Conservation (phyloP, 2,329 filamentous ascomycete species). For the Fusarium praegraminearum region DNA sequence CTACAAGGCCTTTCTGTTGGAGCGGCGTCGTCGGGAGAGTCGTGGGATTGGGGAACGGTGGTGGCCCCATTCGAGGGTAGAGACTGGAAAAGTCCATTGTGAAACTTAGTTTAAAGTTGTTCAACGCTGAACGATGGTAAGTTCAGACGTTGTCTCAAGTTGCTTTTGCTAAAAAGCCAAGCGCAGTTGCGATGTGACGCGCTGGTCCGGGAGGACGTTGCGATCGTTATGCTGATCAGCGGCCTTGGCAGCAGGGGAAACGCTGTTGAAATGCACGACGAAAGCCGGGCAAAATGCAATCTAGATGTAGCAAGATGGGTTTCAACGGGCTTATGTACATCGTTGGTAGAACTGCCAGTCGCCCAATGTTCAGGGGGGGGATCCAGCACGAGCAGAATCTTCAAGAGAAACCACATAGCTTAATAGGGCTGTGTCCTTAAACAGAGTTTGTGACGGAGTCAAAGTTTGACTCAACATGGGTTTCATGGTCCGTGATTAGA, state of each 20-base stretch:
- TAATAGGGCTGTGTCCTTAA: neutral
- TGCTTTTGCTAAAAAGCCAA: neutral
- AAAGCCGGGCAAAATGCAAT: neutral
- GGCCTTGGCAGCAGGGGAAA: conserved; percentile 8
- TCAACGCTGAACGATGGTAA: neutral
- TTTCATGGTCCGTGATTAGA: conserved; percentile 11
- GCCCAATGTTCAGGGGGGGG: neutral
- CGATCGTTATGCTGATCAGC: conserved; percentile 15
- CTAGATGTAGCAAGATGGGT: conserved; percentile 2
- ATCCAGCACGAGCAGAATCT: conserved; percentile 9
- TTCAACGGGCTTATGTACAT: conserved; percentile 24
- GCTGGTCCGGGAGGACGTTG: conserved; percentile 18
- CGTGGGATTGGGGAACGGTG: conserved; percentile 43
- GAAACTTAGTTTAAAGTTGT: neutral
- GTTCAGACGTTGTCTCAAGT: neutral
- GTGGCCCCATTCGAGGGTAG: conserved; percentile 29
- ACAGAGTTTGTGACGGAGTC: conserved; percentile 21
- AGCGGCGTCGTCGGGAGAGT: conserved; percentile 51
- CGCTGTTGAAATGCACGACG: neutral
- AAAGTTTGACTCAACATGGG: conserved; percentile 4
- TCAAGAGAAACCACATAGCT: neutral
- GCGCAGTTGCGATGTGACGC: conserved; percentile 8
- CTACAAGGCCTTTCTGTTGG: conserved; percentile 48
- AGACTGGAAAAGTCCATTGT: conserved; percentile 21
- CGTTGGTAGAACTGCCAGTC: neutral